These are phyloP conservation scores for Mallotus repandus DNA, from an alignment of 441 rosid genomes.

Conservation along the genomic window DNA sequence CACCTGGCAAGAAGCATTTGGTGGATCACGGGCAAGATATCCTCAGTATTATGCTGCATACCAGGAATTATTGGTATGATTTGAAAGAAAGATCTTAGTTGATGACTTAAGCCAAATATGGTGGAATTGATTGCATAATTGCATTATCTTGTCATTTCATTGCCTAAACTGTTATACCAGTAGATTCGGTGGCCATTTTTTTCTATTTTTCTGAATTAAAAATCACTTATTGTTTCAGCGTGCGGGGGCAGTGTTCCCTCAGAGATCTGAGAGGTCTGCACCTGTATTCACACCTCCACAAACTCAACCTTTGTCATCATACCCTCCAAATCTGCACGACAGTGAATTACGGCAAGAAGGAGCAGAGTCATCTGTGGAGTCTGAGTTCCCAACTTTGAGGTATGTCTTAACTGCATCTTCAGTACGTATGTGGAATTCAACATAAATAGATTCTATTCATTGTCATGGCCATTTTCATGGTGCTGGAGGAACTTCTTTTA, in stretches of 20 bases:
- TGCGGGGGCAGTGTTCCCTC: conserved; percentile 97
- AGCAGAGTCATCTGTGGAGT: conserved; percentile 70
- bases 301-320: conserved; percentile 82
- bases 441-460: not conserved
- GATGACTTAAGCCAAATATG: conserved; percentile 1
- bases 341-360: conserved; percentile 50
- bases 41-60: conserved; percentile 95
- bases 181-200: conserved; percentile 9
- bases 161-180: not conserved
- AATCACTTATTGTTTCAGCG: conserved; percentile 55
- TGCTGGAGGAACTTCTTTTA: not conserved
- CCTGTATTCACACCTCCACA: conserved; percentile 96
- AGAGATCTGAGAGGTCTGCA: conserved; percentile 80
- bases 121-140: conserved; percentile 13
- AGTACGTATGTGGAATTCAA: conserved; percentile 9
- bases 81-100: conserved; percentile 11
- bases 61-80: conserved; percentile 93
- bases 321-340: conserved; percentile 71
- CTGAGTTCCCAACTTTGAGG: conserved; percentile 92
- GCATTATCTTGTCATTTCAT: conserved; percentile 9
- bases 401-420: conserved; percentile 19
- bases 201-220: conserved; percentile 12
- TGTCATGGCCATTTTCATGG: not conserved
- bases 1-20: conserved; percentile 99
- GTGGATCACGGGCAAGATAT: conserved; percentile 93